A percentile compares a stretch with the other conserved stretches of the same genome.
phyloP scores from a whole-genome alignment of 805 yeast genomes.

The Lachancea lanzarotensis region DNA sequence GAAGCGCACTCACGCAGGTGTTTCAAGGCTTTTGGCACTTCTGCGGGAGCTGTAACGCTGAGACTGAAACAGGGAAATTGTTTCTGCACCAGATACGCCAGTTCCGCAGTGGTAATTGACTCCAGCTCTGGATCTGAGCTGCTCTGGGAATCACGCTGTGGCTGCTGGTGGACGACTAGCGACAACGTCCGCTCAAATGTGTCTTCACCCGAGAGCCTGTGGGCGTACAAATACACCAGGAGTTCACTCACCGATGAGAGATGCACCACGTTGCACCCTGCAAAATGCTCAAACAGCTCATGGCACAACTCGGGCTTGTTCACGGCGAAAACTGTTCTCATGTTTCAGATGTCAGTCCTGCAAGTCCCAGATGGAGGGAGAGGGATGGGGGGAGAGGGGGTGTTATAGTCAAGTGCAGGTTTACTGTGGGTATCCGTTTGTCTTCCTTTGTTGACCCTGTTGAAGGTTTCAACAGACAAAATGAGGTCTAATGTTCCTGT shows the following conservation, averaged over 20 bases:
- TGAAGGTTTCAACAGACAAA: too few relatives aligned
- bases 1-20: background rate
- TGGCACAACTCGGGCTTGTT: slow-evolving; percentile 3
- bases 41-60: slow-evolving; percentile 11
- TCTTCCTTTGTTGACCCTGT: too few relatives aligned
- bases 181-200: slow-evolving; percentile 24
- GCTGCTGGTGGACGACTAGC: slow-evolving; percentile 15
- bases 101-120: background rate
- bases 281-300: slow-evolving; percentile 8
- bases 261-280: slow-evolving; percentile 2
- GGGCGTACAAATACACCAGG: slow-evolving; percentile 17
- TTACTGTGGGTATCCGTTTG: too few relatives aligned
- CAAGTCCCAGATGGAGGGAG: too few relatives aligned
- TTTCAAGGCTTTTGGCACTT: background rate
- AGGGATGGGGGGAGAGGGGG: too few relatives aligned
- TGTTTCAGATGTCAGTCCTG: background rate
- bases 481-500: too few relatives aligned
- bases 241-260: slow-evolving; percentile 8
- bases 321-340: slow-evolving; percentile 2
- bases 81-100: slow-evolving; percentile 2
- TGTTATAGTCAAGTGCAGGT: too few relatives aligned
- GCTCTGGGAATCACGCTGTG: background rate
- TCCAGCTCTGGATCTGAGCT: background rate
- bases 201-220: slow-evolving; percentile 15
- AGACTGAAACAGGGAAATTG: slow-evolving; percentile 24